A percentile compares a stretch with the other conserved stretches of the same genome.
Conservation (phyloP, 2,329 filamentous ascomycete genomes). For the Blumeria hordei region DNA sequence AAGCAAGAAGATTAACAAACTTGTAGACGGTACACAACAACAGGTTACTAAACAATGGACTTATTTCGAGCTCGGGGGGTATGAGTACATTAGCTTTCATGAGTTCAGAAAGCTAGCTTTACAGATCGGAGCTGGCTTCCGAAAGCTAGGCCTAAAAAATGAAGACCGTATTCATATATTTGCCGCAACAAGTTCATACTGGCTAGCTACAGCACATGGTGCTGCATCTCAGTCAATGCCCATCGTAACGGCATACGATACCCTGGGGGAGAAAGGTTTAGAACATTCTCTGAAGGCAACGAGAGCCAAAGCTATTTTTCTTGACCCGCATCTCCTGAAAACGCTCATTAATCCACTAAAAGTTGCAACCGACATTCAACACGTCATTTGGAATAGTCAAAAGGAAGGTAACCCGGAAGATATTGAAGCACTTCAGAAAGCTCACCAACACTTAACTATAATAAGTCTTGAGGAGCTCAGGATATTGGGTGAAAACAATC, state of each 20-base stretch:
- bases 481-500: constrained; percentile 31
- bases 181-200: constrained; percentile 45
- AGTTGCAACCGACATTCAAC: constrained; percentile 29
- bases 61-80: constrained; percentile 62
- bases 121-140: constrained; percentile 43
- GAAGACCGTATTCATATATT: constrained; percentile 57
- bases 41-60: constrained; percentile 75
- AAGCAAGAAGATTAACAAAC: constrained; percentile 75
- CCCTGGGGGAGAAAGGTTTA: constrained; percentile 62
- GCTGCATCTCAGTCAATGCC: constrained; percentile 64
- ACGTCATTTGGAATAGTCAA: constrained; percentile 37
- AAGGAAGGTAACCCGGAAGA: constrained; percentile 25
- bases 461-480: constrained; percentile 29
- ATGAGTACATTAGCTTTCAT: constrained; percentile 52
- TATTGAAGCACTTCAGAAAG: constrained; percentile 28
- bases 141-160: constrained; percentile 45
- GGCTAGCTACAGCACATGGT: constrained; percentile 63
- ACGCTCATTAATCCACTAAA: constrained; percentile 32
- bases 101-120: constrained; percentile 52
- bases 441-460: constrained; percentile 27
- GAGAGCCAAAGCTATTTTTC: constrained; percentile 58
- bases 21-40: constrained; percentile 54
- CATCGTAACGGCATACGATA: constrained; percentile 89
- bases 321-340: constrained; percentile 53
- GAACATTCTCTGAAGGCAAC: constrained; percentile 72